Evolutionary conservation across 148 eudicot species (phyloP).

Genomic region (Fallopia convolvulus): DNA sequence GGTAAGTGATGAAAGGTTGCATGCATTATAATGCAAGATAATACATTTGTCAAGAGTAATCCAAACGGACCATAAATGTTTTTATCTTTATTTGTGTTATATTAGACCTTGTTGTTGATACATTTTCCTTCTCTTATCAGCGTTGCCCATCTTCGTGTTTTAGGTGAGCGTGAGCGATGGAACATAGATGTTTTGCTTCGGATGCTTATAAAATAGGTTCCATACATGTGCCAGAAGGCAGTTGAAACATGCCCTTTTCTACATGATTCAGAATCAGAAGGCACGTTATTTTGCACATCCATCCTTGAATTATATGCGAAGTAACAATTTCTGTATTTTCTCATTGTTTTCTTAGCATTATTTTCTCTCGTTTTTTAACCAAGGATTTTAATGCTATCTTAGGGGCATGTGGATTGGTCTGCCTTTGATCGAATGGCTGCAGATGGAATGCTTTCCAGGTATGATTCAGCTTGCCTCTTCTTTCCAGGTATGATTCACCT

Average conservation of each 20-base stretch:
- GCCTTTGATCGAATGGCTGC: slow-evolving; percentile 96
- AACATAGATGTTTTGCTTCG: slow-evolving; percentile 77
- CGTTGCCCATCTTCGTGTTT: slow-evolving; percentile 74
- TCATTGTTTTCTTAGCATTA: neutral
- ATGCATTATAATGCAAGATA: too few species aligned
- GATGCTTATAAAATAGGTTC: slow-evolving; percentile 69
- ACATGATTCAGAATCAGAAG: slow-evolving; percentile 44
- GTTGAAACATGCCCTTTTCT: slow-evolving; percentile 77
- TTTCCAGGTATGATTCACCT: too few species aligned
- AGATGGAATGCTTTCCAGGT: slow-evolving; percentile 68
- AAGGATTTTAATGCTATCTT: slow-evolving; percentile 14
- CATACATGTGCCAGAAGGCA: slow-evolving; percentile 58
- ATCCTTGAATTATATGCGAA: slow-evolving; percentile 67
- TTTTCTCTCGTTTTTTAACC: neutral
- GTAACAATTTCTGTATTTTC: slow-evolving; percentile 22
- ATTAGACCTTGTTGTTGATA: neutral
- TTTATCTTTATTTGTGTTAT: too few species aligned
- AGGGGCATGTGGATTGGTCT: slow-evolving; percentile 87
- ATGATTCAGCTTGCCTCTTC: slow-evolving; percentile 66
- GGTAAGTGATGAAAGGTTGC: slow-evolving; percentile 23
- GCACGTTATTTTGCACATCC: slow-evolving; percentile 41
- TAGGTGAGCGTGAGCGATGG: slow-evolving; percentile 99
- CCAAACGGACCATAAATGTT: too few species aligned
- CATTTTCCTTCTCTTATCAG: slow-evolving; percentile 26
- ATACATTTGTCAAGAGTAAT: too few species aligned